These are phyloP conservation scores for Nepenthes mirabilis DNA, from an alignment of 148 eudicot genomes.

Conservation along the genomic window DNA sequence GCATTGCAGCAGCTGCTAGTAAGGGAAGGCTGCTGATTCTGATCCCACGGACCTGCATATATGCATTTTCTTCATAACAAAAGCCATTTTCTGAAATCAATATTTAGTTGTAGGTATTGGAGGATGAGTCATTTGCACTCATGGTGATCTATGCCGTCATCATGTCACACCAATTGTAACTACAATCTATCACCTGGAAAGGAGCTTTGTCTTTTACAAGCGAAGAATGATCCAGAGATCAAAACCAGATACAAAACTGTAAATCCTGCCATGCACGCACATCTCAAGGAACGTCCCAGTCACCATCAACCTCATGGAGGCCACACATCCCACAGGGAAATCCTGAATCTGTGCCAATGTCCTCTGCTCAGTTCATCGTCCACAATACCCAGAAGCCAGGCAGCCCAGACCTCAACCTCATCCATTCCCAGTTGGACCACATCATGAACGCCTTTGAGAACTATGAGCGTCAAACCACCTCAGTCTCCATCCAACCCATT, in stretches of 20 bases:
- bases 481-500: constrained; percentile 43
- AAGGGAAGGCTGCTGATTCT: background rate
- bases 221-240: constrained; percentile 54
- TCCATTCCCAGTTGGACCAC: constrained; percentile 84
- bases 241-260: constrained; percentile 53
- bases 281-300: constrained; percentile 60
- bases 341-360: constrained; percentile 45
- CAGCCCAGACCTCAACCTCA: constrained; percentile 41
- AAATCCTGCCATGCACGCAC: constrained; percentile 55
- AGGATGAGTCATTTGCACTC: constrained; percentile 62
- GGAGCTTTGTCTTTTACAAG: constrained; percentile 51
- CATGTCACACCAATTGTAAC: constrained; percentile 61
- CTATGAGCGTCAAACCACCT: constrained; percentile 34
- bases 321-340: constrained; percentile 40
- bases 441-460: constrained; percentile 63
- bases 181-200: constrained; percentile 49
- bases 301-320: constrained; percentile 64
- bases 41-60: constrained; percentile 1
- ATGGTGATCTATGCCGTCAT: constrained; percentile 64
- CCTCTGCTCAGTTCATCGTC: constrained; percentile 81
- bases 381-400: constrained; percentile 57
- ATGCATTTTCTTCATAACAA: constrained; percentile 3
- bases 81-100: background rate
- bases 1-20: background rate
- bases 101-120: constrained; percentile 36